Evolutionary conservation across 495 filamentous ascomycete species (phyloP).

Genomic region (Trichoderma asperelloides): DNA sequence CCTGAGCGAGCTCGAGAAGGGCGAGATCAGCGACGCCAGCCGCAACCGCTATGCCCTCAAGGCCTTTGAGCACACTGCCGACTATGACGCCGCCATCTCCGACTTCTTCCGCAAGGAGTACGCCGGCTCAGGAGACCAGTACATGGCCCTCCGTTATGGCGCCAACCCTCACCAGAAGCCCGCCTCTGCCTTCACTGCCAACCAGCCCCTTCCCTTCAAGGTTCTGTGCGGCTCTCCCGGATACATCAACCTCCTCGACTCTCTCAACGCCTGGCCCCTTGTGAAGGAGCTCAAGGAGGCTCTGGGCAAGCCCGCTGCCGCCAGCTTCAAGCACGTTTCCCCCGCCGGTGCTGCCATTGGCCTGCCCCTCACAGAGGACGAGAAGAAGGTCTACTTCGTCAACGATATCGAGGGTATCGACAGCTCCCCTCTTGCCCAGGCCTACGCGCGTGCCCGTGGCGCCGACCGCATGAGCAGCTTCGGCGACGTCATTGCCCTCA

Average conservation of each 20-base stretch:
- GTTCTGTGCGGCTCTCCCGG: conserved; percentile 87
- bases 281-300: conserved; percentile 94
- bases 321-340: conserved; percentile 98
- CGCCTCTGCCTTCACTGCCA: conserved; percentile 68
- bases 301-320: conserved; percentile 80
- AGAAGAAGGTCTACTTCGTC: conserved; percentile 96
- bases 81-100: conserved; percentile 89
- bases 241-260: conserved; percentile 95
- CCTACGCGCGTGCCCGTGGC: conserved; percentile 89
- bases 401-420: conserved; percentile 87
- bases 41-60: conserved; percentile 86
- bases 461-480: conserved; percentile 97
- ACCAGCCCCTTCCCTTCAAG: conserved; percentile 77
- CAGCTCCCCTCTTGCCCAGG: conserved; percentile 76
- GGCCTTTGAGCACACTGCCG: conserved; percentile 97
- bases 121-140: conserved; percentile 71
- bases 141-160: conserved; percentile 83
- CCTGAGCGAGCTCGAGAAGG: conserved; percentile 76
- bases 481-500: conserved; percentile 91
- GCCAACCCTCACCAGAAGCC: conserved; percentile 97
- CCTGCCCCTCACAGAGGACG: conserved; percentile 69
- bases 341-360: conserved; percentile 94
- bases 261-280: conserved; percentile 90
- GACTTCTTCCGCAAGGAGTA: conserved; percentile 97
- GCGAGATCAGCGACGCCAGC: conserved; percentile 73